These are phyloP conservation scores for Fraxinus latifolia DNA, from an alignment of 305 asterid genomes.

Conservation along the genomic window DNA sequence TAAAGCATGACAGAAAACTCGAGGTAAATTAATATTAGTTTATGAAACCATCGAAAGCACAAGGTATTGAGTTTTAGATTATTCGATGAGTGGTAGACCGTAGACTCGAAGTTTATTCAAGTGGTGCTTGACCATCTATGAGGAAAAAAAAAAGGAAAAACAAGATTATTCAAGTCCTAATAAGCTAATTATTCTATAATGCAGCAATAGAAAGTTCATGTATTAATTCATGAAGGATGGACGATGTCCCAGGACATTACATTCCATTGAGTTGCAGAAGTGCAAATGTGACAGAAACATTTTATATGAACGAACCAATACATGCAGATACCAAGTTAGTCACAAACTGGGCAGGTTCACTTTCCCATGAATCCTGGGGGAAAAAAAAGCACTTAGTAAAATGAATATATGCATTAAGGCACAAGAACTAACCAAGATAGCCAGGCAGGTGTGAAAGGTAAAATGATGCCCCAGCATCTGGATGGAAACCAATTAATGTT, in stretches of 20 bases:
- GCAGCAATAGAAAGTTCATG: background rate
- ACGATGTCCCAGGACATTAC: background rate
- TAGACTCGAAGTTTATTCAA: background rate
- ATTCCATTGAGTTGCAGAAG: constrained; percentile 5
- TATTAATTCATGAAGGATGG: background rate
- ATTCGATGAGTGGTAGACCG: background rate
- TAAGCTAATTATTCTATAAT: background rate
- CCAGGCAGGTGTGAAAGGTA: constrained; percentile 95
- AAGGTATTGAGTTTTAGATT: background rate
- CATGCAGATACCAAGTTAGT: constrained; percentile 14
- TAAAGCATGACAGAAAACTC: background rate
- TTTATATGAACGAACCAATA: background rate
- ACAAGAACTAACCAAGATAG: constrained; percentile 56
- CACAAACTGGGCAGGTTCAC: background rate
- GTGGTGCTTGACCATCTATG: background rate
- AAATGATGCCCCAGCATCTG: constrained; percentile 98
- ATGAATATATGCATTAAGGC: background rate
- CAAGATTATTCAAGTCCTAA: background rate
- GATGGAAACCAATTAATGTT: constrained; percentile 92
- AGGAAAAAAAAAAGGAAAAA: background rate
- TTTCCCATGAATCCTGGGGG: background rate
- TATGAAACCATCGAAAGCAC: background rate
- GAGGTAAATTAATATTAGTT: background rate
- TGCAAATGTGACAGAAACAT: constrained; percentile 1
- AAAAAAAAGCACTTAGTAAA: background rate